Conservation (phyloP, 768 basidiomycete genomes). For the Cyclocybe aegerita region DNA sequence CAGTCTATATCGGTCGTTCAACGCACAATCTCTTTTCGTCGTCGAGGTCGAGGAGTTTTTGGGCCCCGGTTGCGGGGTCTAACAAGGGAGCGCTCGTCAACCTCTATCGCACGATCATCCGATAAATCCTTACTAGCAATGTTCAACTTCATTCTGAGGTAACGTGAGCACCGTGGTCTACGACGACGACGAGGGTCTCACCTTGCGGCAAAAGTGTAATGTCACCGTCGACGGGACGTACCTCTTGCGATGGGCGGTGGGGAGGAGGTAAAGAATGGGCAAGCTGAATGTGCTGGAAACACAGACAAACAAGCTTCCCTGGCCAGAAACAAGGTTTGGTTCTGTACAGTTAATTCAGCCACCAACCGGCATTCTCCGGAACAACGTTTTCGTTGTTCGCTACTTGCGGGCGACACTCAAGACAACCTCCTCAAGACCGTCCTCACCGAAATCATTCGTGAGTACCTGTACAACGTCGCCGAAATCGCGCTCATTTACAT, state of each 20-base stretch:
- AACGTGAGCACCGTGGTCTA: conserved; percentile 15
- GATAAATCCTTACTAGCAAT: conserved; percentile 76
- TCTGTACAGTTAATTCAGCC: conserved; percentile 60
- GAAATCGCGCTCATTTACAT: conserved; percentile 13
- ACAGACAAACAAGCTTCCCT: conserved; percentile 34
- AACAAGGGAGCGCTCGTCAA: conserved; percentile 10
- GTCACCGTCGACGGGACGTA: conserved; percentile 45
- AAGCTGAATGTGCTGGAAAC: conserved; percentile 28
- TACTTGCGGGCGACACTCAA: conserved; percentile 29
- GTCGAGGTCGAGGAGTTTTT: conserved; percentile 94
- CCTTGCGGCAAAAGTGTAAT: conserved; percentile 32
- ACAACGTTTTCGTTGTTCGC: conserved; percentile 22
- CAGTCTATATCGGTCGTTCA: neutral
- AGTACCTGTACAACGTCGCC: conserved; percentile 9
- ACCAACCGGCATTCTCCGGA: conserved; percentile 37
- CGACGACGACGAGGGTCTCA: conserved; percentile 16
- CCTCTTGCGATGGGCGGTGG: conserved; percentile 38
- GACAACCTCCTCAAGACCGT: conserved; percentile 47
- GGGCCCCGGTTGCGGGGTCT: conserved; percentile 97
- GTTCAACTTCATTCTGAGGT: conserved; percentile 89
- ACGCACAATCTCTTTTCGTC: conserved; percentile 85
- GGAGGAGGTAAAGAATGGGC: conserved; percentile 22
- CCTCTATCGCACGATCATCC: conserved; percentile 8
- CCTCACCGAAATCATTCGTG: conserved; percentile 23
- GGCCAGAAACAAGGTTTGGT: conserved; percentile 50